These are phyloP conservation scores for Rhizopus delemar DNA, from an alignment of 371 early-diverging fungal genomes.

Conservation along the genomic window DNA sequence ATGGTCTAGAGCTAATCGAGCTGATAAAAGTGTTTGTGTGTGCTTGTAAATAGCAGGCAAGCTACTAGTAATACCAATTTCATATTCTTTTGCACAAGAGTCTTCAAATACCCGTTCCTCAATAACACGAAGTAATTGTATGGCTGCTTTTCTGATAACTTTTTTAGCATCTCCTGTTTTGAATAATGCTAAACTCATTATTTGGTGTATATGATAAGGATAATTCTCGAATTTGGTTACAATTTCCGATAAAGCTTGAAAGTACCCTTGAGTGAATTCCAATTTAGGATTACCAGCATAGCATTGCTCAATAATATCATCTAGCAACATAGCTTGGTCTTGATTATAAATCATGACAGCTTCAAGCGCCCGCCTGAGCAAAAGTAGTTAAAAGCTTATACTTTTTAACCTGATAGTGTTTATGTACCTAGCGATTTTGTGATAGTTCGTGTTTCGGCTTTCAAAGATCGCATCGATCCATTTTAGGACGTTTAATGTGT, in stretches of 20 bases:
- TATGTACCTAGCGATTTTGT: constrained; percentile 44
- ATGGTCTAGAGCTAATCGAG: constrained; percentile 66
- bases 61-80: constrained; percentile 75
- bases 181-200: constrained; percentile 79
- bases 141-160: constrained; percentile 75
- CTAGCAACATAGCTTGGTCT: constrained; percentile 64
- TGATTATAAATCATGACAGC: constrained; percentile 73
- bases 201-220: constrained; percentile 62
- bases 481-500: constrained; percentile 51
- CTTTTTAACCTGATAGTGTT: not conserved
- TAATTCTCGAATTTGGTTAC: constrained; percentile 58
- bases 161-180: constrained; percentile 79
- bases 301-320: constrained; percentile 69
- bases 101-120: constrained; percentile 71
- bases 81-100: constrained; percentile 65
- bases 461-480: constrained; percentile 77
- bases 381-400: not conserved
- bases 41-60: constrained; percentile 83
- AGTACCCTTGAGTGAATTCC: constrained; percentile 73
- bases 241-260: constrained; percentile 72
- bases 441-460: constrained; percentile 54
- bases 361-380: constrained; percentile 57
- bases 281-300: constrained; percentile 69
- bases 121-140: constrained; percentile 71
- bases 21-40: constrained; percentile 72